Evolutionary conservation across 2,329 filamentous ascomycete species (phyloP).

Genomic region (Hortaea werneckii): DNA sequence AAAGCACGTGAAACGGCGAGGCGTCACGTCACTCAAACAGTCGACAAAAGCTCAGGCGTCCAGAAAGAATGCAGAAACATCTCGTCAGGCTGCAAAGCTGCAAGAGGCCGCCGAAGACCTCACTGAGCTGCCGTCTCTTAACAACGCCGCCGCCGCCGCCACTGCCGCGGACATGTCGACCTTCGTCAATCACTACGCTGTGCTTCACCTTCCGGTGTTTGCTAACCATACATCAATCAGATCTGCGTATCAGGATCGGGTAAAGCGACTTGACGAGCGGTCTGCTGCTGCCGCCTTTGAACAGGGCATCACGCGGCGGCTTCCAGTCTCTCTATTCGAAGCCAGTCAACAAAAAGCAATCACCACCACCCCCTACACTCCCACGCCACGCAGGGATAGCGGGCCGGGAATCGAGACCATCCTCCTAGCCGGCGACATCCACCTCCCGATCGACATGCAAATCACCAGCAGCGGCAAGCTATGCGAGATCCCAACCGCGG

Average conservation of each 20-base stretch:
- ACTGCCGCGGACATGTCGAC: neutral
- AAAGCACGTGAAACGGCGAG: too few relatives aligned
- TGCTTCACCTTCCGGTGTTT: constrained; percentile 1
- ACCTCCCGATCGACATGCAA: neutral
- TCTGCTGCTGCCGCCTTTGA: neutral
- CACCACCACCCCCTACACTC: neutral
- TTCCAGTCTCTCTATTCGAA: too few relatives aligned
- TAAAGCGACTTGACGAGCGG: neutral
- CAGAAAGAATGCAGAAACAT: too few relatives aligned
- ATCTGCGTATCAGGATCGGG: neutral
- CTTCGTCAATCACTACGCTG: constrained; percentile 3
- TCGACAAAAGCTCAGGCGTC: too few relatives aligned
- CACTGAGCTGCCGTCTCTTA: too few relatives aligned
- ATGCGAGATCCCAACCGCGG: neutral
- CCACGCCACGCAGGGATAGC: neutral
- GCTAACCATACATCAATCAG: neutral
- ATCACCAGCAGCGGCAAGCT: neutral
- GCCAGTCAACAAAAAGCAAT: too few relatives aligned
- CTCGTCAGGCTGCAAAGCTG: too few relatives aligned
- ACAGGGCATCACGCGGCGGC: neutral
- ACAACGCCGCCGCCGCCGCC: too few relatives aligned
- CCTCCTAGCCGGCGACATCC: too few relatives aligned
- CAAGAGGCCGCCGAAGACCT: too few relatives aligned
- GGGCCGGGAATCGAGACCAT: neutral
- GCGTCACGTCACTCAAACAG: too few relatives aligned